Percentiles rank a stretch among this genome's conserved stretches.
phyloP scores from a whole-genome alignment of 345 rosid genomes.

The Linum usitatissimum region DNA sequence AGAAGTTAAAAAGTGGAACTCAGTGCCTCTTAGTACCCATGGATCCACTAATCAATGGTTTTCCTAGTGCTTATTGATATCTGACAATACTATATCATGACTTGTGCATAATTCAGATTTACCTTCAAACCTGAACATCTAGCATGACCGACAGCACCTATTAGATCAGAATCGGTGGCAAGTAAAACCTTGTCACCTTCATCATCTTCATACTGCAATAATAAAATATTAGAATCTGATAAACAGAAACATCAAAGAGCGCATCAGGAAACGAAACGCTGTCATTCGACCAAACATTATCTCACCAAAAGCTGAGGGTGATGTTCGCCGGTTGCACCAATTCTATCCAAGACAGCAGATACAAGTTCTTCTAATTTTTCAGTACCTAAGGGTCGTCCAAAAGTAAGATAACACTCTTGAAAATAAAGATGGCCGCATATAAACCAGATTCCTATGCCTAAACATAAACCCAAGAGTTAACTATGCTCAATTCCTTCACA shows the following conservation, averaged over 20 bases:
- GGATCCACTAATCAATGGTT: too few species aligned
- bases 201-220: conserved; percentile 67
- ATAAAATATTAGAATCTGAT: background rate
- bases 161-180: conserved; percentile 59
- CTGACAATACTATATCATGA: background rate
- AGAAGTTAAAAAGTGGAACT: too few species aligned
- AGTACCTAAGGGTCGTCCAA: conserved; percentile 22
- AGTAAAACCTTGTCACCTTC: conserved; percentile 89
- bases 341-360: conserved; percentile 56
- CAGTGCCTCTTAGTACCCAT: too few species aligned
- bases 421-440: background rate
- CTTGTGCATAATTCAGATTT: conserved; percentile 1
- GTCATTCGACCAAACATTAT: conserved; percentile 4
- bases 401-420: background rate
- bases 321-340: conserved; percentile 33
- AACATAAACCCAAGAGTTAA: too few species aligned
- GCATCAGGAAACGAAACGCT: background rate
- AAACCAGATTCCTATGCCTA: too few species aligned
- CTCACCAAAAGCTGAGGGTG: conserved; percentile 68
- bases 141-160: conserved; percentile 56
- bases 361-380: conserved; percentile 72
- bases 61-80: background rate
- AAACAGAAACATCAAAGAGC: background rate
- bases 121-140: conserved; percentile 70
- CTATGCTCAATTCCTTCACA: background rate